Conservation (phyloP, 352 stramenopile genomes). For the Globisporangium polare region DNA sequence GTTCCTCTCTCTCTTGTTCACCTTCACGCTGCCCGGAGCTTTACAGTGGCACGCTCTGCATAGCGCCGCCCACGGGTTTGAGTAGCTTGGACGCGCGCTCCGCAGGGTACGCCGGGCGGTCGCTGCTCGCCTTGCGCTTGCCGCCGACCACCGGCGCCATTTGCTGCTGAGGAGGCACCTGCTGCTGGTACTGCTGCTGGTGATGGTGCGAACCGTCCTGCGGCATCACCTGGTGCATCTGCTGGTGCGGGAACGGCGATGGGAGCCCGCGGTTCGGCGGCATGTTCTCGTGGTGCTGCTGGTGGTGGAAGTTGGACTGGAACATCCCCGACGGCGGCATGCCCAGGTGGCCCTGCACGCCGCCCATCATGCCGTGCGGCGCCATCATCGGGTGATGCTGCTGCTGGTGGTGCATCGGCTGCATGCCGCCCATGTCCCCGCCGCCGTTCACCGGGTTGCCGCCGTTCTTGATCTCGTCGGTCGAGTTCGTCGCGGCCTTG, state of each 20-base stretch:
- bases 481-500: slow-evolving; percentile 54
- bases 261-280: slow-evolving; percentile 29
- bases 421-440: slow-evolving; percentile 11
- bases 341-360: slow-evolving; percentile 9
- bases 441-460: background rate
- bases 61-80: slow-evolving; percentile 17
- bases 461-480: slow-evolving; percentile 30
- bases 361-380: slow-evolving; percentile 15
- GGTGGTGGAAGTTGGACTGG: slow-evolving; percentile 18
- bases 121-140: slow-evolving; percentile 44
- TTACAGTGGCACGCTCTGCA: slow-evolving; percentile 11
- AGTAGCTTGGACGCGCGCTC: slow-evolving; percentile 21
- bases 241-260: slow-evolving; percentile 45
- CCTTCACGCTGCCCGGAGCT: background rate
- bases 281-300: slow-evolving; percentile 14
- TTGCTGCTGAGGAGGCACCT: slow-evolving; percentile 38
- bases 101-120: slow-evolving; percentile 15
- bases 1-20: background rate
- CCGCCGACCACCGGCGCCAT: slow-evolving; percentile 21
- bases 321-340: slow-evolving; percentile 23
- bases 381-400: slow-evolving; percentile 26
- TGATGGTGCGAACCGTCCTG: slow-evolving; percentile 21
- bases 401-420: slow-evolving; percentile 25
- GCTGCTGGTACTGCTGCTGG: slow-evolving; percentile 33
- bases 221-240: slow-evolving; percentile 40